A percentile compares a stretch with the other conserved stretches of the same genome.
phyloP scores from a whole-genome alignment of 345 rosid species.

The Psidium friedrichsthalianum region DNA sequence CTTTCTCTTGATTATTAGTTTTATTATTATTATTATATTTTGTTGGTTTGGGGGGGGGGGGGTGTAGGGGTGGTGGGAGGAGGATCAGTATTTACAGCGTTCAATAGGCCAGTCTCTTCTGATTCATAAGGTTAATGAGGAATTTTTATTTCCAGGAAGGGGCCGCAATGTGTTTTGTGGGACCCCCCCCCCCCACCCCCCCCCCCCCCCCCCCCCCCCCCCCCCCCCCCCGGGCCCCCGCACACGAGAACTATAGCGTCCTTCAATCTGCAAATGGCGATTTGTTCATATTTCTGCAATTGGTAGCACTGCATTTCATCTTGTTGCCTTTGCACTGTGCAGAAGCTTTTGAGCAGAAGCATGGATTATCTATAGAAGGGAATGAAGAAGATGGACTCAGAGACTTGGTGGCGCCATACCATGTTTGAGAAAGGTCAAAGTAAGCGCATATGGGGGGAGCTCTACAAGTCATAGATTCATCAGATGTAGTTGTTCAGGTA shows the following conservation, averaged over 20 bases:
- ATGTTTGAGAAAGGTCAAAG: conserved; percentile 99
- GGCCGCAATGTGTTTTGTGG: not conserved
- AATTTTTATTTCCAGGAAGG: not conserved
- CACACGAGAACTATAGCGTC: not conserved
- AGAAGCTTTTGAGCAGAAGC: conserved; percentile 63
- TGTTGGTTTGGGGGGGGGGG: too few species aligned
- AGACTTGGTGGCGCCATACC: conserved; percentile 78
- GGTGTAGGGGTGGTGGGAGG: not conserved
- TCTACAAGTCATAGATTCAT: conserved; percentile 93
- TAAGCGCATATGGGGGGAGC: conserved; percentile 98
- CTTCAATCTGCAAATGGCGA: not conserved
- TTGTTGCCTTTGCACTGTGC: not conserved
- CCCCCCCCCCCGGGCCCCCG: too few species aligned
- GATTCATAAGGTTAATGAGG: not conserved
- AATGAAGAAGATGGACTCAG: conserved; percentile 69
- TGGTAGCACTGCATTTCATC: not conserved
- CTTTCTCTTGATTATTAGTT: not conserved
- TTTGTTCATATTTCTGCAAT: not conserved
- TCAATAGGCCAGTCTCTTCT: not conserved
- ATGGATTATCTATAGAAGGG: conserved; percentile 38
- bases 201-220: too few species aligned
- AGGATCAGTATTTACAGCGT: not conserved
- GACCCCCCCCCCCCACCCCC: too few species aligned
- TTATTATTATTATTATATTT: not conserved
- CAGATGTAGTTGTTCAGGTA: conserved; percentile 94